Percentiles rank a stretch among this genome's conserved stretches.
Evolutionary conservation across 2,329 filamentous ascomycete genomes (phyloP).

Genomic region (Trichoderma citrinoviride): DNA sequence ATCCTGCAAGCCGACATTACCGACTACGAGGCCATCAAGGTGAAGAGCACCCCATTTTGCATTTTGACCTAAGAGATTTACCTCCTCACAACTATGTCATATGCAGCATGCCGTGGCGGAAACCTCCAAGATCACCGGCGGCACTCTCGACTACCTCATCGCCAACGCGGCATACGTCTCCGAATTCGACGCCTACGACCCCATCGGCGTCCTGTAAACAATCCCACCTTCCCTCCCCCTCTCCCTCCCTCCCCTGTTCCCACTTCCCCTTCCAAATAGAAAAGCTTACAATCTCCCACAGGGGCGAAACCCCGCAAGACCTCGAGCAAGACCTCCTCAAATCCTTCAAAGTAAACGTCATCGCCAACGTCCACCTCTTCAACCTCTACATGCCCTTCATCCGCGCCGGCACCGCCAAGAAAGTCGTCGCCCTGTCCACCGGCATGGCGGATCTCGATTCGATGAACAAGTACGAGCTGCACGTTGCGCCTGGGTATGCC

Average conservation of each 20-base stretch:
- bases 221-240: accelerated
- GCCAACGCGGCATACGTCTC: slow-evolving; percentile 5
- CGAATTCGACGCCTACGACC: neutral
- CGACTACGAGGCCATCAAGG: neutral
- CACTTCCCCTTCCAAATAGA: no score
- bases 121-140: neutral
- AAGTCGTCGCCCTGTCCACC: neutral
- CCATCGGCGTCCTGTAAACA: neutral
- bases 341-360: slow-evolving; percentile 2
- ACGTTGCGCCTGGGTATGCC: neutral
- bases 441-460: neutral
- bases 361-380: neutral
- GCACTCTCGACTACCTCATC: neutral
- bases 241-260: no score
- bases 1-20: slow-evolving; percentile 2
- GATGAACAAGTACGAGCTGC: neutral
- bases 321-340: neutral
- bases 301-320: neutral
- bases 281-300: neutral
- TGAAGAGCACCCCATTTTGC: neutral
- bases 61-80: neutral
- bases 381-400: slow-evolving; percentile 3
- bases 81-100: neutral
- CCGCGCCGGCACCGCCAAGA: neutral
- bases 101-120: neutral